Base-by-base conservation (phyloP, 352 stramenopile genomes). In the Plasmopara viticola region DNA sequence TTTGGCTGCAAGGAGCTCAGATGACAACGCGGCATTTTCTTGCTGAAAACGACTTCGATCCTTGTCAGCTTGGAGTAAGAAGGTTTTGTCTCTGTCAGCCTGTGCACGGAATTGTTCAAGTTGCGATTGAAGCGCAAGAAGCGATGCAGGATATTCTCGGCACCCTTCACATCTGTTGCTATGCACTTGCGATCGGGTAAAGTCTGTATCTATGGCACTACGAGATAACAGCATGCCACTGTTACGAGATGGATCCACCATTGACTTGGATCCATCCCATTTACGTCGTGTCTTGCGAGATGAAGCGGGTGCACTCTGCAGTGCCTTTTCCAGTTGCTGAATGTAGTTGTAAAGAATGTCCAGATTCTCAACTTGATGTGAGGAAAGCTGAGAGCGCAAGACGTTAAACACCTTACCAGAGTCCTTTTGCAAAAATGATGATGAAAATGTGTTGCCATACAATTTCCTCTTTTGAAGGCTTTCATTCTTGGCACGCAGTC, bases 281-380 rank as follows among this genome's bases (percentile, higher is more conserved):
- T 37, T 48, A 13, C 49, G 40, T 17, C 38, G 40, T 10, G 46
- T 47, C 35, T 53, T 60, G 35, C 48, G 40, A 5, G 39, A 53
- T 25, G 55, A 42, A 0, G 44, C 15, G 20, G 44, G 64, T 3
- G 58, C 56, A 17, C 14, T 52, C 9, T 70, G 58, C 15, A 81
- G 25, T 6, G 64, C 59, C 20, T 66, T 68, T 39, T 84, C 74
- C 5, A 87, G 63, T 5, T 61, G 64, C n/a, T 65, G 59, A 34
- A 87, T 74, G 29, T 87, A 75, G 14, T 82, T 70, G 29, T 84
- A 67, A 13, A 87, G 61, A 29, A 81, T 61, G 5, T 64, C 50
- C 12, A 87, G 51, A 20, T 79, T 81, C 34, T 72, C 72, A 28
- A 76, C 58, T 10, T 84, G 74, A 44, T 86, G 74, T 0, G 65